Percentiles rank a stretch among this genome's conserved stretches.
phyloP scores from a whole-genome alignment of 148 eudicot genomes.

The Camellia sinensis region DNA sequence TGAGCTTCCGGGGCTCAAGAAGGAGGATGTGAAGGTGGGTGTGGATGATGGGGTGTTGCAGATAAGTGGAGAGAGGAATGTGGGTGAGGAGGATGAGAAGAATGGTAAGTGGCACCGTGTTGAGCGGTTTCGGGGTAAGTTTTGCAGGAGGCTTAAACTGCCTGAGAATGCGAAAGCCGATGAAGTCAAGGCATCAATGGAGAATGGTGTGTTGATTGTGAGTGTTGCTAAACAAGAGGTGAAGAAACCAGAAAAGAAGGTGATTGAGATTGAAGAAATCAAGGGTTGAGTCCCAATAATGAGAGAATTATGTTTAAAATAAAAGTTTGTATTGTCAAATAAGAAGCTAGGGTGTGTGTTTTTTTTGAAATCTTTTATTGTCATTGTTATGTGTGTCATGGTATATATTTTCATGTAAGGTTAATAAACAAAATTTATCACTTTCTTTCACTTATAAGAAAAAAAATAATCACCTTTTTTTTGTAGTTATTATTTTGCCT shows the following conservation, averaged over 20 bases:
- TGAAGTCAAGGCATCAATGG: slow-evolving; percentile 15
- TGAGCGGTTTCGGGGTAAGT: slow-evolving; percentile 11
- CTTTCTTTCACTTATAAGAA: no score
- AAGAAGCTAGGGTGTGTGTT: background rate
- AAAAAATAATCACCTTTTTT: no score
- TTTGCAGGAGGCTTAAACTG: slow-evolving; percentile 12
- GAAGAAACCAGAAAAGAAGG: slow-evolving; percentile 10
- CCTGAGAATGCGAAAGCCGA: slow-evolving; percentile 15
- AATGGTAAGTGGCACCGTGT: slow-evolving; percentile 10
- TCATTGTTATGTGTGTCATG: no score
- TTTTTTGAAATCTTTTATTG: no score
- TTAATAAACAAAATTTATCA: no score
- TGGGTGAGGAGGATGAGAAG: background rate
- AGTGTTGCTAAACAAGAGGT: slow-evolving; percentile 11
- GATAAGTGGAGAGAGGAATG: slow-evolving; percentile 14
- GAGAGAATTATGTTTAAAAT: background rate
- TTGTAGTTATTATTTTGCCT: no score
- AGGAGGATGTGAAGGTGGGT: slow-evolving; percentile 12
- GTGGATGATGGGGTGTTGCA: slow-evolving; percentile 2
- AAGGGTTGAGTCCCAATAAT: background rate
- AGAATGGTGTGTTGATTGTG: slow-evolving; percentile 17
- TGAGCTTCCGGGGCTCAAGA: slow-evolving; percentile 20
- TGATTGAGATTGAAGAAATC: slow-evolving; percentile 13
- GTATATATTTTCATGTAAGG: no score
- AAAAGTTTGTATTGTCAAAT: background rate